Conservation (phyloP, 2,329 filamentous ascomycete species). For the Rhinocladiella mackenziei region DNA sequence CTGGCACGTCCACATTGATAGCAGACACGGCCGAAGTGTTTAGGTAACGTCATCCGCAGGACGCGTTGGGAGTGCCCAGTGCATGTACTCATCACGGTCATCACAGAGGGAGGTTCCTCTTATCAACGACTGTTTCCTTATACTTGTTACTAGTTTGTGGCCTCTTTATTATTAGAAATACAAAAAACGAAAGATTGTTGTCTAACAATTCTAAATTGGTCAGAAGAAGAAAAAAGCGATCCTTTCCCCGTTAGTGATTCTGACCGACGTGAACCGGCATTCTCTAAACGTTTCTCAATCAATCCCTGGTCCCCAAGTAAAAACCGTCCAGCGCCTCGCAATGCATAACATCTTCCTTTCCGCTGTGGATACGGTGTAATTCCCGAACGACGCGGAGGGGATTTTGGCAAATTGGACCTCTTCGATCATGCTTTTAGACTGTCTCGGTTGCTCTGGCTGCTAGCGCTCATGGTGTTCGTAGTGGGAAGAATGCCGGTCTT, state of each 20-base stretch:
- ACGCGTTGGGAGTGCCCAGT: too few relatives aligned
- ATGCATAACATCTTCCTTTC: slow-evolving; percentile 6
- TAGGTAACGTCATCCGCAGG: too few relatives aligned
- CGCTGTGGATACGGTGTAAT: neutral
- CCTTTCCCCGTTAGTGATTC: neutral
- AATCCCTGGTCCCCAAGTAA: too few relatives aligned
- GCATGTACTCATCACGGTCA: too few relatives aligned
- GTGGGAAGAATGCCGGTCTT: slow-evolving; percentile 66
- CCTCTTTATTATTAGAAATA: neutral
- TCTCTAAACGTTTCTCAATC: neutral
- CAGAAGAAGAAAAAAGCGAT: neutral
- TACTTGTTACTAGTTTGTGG: neutral
- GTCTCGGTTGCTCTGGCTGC: slow-evolving; percentile 85
- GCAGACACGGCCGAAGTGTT: too few relatives aligned
- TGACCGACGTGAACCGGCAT: neutral
- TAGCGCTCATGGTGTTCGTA: slow-evolving; percentile 75
- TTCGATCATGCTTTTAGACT: slow-evolving; percentile 62
- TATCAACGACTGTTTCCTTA: too few relatives aligned
- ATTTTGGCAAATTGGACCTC: neutral
- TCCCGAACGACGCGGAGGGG: neutral
- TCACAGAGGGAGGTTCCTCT: too few relatives aligned
- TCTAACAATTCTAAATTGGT: slow-evolving; percentile 2
- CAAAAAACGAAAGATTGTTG: slow-evolving; percentile 1
- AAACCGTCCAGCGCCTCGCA: slow-evolving; percentile 14
- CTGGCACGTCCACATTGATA: too few relatives aligned